Percentiles rank a stretch among this genome's conserved stretches.
Conservation (phyloP, 371 early-diverging fungal genomes). For the Nematocida minor region DNA sequence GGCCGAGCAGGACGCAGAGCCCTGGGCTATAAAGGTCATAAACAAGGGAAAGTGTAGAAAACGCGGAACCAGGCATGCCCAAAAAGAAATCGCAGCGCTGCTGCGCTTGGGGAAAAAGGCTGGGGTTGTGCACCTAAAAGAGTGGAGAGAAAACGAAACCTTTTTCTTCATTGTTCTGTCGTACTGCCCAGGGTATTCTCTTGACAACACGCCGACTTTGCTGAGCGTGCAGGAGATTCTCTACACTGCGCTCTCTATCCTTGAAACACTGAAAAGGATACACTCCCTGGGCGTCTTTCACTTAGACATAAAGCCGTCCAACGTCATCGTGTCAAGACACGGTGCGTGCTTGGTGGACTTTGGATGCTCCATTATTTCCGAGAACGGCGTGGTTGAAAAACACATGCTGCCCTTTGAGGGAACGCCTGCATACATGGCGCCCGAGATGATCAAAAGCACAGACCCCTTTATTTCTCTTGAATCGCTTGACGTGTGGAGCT, state of each 20-base stretch:
- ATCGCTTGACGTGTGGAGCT: conserved; percentile 45
- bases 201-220: neutral
- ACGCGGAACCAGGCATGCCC: conserved; percentile 39
- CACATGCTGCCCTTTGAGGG: conserved; percentile 36
- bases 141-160: conserved; percentile 20
- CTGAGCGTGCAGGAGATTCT: neutral
- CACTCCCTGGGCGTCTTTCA: conserved; percentile 37
- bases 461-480: neutral
- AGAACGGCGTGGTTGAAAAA: neutral
- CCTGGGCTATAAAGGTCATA: conserved; percentile 84
- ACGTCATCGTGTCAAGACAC: conserved; percentile 6
- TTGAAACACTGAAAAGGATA: conserved; percentile 14
- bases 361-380: conserved; percentile 32
- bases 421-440: conserved; percentile 49
- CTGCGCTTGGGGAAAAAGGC: neutral
- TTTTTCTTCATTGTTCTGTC: neutral
- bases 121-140: conserved; percentile 11
- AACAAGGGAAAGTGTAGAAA: conserved; percentile 23
- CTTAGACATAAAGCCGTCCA: conserved; percentile 43
- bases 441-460: conserved; percentile 26
- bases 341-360: conserved; percentile 25
- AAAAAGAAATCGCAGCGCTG: conserved; percentile 31
- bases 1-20: conserved; percentile 66
- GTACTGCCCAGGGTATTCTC: neutral
- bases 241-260: neutral